Evolutionary conservation across 2,329 filamentous ascomycete genomes (phyloP), one percentile per base, ranked within the genome.

Genomic region (Monilinia vaccinii-corymbosi): DNA sequence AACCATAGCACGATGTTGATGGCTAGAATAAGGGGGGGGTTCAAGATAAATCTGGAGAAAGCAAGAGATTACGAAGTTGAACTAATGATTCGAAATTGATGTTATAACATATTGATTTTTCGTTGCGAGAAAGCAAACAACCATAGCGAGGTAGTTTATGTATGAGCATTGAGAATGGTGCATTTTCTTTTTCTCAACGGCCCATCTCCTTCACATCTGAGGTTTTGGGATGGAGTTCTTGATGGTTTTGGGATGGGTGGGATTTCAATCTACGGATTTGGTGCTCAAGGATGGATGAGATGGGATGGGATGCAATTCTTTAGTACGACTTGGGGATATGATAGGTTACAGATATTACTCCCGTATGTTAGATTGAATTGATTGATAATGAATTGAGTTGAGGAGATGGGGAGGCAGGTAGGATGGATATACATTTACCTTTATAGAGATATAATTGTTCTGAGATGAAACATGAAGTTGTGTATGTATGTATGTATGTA

Each of bases 81-180:
- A 44, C 25, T 1, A 23, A 18, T 16, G 14, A 14, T 32, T 32
- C 28, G 25, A 55, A 55, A 55, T 44, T 55, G 38, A 53, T 32
- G 28, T 18, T 6, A 55, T 55, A 4, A 21, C 32, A 53, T 23
- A 21, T 40, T 42, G n/a, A 28, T 16, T 32, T 55, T 23, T 4
- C 28, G 34, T 44, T 32, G 38, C 40, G 25, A 55, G 28, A 32
- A 32, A 44, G 51, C 38, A 34, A 16, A 23, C 28, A 55, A 55
- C 25, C 38, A 55, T 55, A 34, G 51, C 38, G n/a, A 28, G 40
- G 25, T 40, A 40, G 13, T 55, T 55, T 18, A 14, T 55, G 38
- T 55, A 55, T 55, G 51, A 44, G 38, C 38, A 44, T 53, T 44
- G 28, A 44, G 28, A 55, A 44, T 55, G n/a, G 25, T 55, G 28